Evolutionary conservation across 1,284 basidiomycete species (phyloP), one percentile per base, ranked within the genome.

Genomic region (Ceratobasidium sp.): DNA sequence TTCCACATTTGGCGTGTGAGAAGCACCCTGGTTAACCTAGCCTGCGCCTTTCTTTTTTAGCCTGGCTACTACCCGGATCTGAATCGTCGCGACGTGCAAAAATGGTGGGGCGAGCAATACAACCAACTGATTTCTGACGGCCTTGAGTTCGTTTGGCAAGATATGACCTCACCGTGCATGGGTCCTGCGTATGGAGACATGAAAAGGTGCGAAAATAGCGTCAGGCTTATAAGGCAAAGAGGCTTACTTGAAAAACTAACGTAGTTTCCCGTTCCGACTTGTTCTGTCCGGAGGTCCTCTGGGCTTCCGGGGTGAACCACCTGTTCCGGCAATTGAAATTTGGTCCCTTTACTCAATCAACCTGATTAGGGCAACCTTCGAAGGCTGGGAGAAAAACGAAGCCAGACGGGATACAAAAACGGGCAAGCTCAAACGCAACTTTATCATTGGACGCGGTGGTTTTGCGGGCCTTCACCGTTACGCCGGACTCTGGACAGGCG

Each of bases 141-240:
- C 6, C 77, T 78, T 28, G 77, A 78, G 46, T 78, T 78, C 48
- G 77, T 78, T 33, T 78, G 77, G 77, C 77, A 78, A 44, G 77
- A 78, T 50, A 78, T 78, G 77, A 78, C 77, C 33, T 70, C 77
- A 2, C 77, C 77, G 46, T 69, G 67, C 26, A 78, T 78, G 52
- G 77, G 67, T 46, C 61, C 68, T 12, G 54, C 57, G 23, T 78
- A 78, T 54, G 77, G 77, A 15, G 77, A 78, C 50, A 78, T 78
- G 77, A 59, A 52, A 61, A 71, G 69, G 69, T 71, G 9, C 7
- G 26, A 20, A 46, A 7, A 10, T 15, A 12, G n/a, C 26, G 15
- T 20, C 26, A 15, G 15, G 33, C 33, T 33, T 38, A 28, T 6
- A 38, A 12, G 13, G 28, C 20, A 26, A 42, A 59, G 6, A n/a